A percentile compares a stretch with the other conserved stretches of the same genome.
phyloP scores from a whole-genome alignment of 768 basidiomycete species.

The Lentinus brumalis region DNA sequence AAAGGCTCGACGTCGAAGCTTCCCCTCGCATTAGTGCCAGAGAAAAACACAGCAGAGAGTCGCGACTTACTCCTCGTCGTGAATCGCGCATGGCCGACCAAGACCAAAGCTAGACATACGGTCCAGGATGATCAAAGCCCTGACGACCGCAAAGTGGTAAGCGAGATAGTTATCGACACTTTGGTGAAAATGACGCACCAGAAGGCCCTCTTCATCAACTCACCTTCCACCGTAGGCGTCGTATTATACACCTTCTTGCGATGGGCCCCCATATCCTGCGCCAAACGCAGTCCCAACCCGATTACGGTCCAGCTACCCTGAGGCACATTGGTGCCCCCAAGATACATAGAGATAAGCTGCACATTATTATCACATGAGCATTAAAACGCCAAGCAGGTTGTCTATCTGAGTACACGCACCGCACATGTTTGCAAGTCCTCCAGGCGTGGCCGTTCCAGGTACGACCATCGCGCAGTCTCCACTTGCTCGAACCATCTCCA shows the following conservation, averaged over 20 bases:
- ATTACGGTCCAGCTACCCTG: constrained; percentile 23
- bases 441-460: constrained; percentile 22
- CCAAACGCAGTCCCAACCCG: constrained; percentile 49
- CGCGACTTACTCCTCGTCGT: constrained; percentile 67
- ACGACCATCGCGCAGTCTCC: constrained; percentile 34
- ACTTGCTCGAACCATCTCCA: constrained; percentile 48
- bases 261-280: constrained; percentile 77
- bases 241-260: constrained; percentile 57
- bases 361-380: no score
- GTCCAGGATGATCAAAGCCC: constrained; percentile 49
- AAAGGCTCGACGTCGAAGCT: constrained; percentile 68
- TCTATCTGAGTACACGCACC: constrained; percentile 1
- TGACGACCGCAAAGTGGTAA: constrained; percentile 18
- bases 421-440: constrained; percentile 15
- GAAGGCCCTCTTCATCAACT: constrained; percentile 80
- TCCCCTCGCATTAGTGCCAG: background rate
- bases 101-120: constrained; percentile 45
- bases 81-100: constrained; percentile 66
- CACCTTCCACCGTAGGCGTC: constrained; percentile 54
- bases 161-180: no score
- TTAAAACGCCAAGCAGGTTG: background rate
- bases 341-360: constrained; percentile 15
- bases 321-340: constrained; percentile 4
- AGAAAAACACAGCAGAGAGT: background rate
- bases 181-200: constrained; percentile 42